These are phyloP conservation scores for Saccharata proteae DNA, from an alignment of 2,329 filamentous ascomycete genomes.

Conservation along the genomic window DNA sequence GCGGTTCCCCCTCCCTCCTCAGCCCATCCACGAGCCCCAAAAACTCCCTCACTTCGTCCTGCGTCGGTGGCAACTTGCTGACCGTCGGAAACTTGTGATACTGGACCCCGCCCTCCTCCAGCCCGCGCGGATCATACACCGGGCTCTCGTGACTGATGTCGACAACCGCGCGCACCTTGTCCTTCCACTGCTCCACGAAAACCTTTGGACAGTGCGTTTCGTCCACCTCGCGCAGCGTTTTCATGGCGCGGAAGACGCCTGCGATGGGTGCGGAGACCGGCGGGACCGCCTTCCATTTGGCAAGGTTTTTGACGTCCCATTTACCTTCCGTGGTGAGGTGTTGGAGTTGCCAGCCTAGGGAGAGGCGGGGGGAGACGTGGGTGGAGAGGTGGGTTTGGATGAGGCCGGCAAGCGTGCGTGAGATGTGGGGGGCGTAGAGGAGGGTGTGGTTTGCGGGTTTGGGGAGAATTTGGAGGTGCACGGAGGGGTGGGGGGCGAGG, in stretches of 20 bases:
- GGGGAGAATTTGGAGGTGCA: slow-evolving; percentile 48
- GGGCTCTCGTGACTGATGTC: slow-evolving; percentile 88
- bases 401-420: slow-evolving; percentile 65
- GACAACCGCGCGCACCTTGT: slow-evolving; percentile 60
- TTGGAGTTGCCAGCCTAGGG: slow-evolving; percentile 81
- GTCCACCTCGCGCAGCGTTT: slow-evolving; percentile 84
- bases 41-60: slow-evolving; percentile 49
- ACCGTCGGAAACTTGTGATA: slow-evolving; percentile 81
- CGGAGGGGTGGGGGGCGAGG: slow-evolving; percentile 31
- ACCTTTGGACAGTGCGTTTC: slow-evolving; percentile 63
- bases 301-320: slow-evolving; percentile 95
- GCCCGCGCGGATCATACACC: slow-evolving; percentile 62
- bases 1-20: slow-evolving; percentile 13
- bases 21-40: slow-evolving; percentile 44
- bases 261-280: slow-evolving; percentile 72
- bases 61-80: slow-evolving; percentile 71
- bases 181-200: slow-evolving; percentile 58
- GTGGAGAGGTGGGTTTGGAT: slow-evolving; percentile 70
- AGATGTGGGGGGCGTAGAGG: slow-evolving; percentile 65
- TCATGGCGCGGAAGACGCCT: slow-evolving; percentile 75
- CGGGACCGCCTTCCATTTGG: slow-evolving; percentile 72
- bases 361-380: slow-evolving; percentile 65
- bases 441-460: slow-evolving; percentile 72
- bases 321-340: slow-evolving; percentile 82
- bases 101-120: slow-evolving; percentile 31